Evolutionary conservation across 2,329 filamentous ascomycete genomes (phyloP), one percentile per base, ranked within the genome.

Genomic region (Aureobasidium uvarum): DNA sequence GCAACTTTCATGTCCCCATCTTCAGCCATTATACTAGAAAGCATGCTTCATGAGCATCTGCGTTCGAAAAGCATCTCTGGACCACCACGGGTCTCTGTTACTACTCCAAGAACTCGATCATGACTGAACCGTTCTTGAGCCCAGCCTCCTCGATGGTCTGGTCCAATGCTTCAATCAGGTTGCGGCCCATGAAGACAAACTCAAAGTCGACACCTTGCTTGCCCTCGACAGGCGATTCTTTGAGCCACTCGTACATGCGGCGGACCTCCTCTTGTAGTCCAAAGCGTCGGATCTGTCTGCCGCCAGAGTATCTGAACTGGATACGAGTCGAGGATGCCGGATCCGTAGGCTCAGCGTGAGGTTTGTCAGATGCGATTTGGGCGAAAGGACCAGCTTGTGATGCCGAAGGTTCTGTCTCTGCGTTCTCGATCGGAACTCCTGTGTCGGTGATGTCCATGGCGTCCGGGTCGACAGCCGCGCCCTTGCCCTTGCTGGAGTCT

Each of bases 191-290:
- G 68, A 86, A 86, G 76, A 95, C 92, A 69, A 99, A 83, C 76
- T 98, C 94, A 77, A 99, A 99, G 68, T 86, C 84, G 14, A 89
- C 77, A 0, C 89, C 91, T 36, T 85, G 84, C 76, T 92, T 94
- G 71, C 89, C 92, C 70, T 93, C 89, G 56, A 96, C 77, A 1
- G 92, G 91, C 67, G 89, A 87, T 0, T 93, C 89, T 80, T 98
- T 99, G 69, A 99, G 86, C 92, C 93, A 99, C 79, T 99, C 95
- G 77, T 94, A 99, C 52, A 99, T 87, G 14, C 91, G 86, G 64
- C 86, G 84, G 14, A 99, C 92, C 0, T 85, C 81, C 66, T 99
- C 95, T 16, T 85, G 77, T 3, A 93, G 77, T 11, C 82, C 81
- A 77, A 99, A 99, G n/a, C 91, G 86, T 36, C 92, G 88, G 66